These are phyloP conservation scores for Rosellinia necatrix DNA, from an alignment of 2,329 filamentous ascomycete genomes.

Conservation along the genomic window DNA sequence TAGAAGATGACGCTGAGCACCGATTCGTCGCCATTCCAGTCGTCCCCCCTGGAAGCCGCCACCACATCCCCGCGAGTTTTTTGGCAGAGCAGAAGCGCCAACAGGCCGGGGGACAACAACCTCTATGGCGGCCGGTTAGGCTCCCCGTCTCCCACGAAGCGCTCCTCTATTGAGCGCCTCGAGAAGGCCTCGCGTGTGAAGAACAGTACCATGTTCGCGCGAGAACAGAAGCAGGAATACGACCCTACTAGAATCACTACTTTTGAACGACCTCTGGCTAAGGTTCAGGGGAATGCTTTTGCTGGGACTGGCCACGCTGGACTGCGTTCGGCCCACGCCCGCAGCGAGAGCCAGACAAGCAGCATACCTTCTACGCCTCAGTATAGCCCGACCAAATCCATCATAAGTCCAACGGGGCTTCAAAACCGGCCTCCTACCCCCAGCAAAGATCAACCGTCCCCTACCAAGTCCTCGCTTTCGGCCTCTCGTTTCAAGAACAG, in stretches of 20 bases:
- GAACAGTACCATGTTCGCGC: constrained; percentile 96
- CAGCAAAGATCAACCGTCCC: constrained; percentile 74
- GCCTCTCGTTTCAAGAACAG: constrained; percentile 67
- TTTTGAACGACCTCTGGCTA: constrained; percentile 81
- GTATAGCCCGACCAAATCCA: constrained; percentile 57
- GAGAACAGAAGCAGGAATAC: constrained; percentile 91
- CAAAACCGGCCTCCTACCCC: constrained; percentile 53
- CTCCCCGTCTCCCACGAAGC: constrained; percentile 74
- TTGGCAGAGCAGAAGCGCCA: constrained; percentile 78
- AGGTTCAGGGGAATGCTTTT: constrained; percentile 74
- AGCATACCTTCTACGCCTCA: too few species aligned
- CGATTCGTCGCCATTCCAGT: constrained; percentile 84
- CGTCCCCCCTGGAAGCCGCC: constrained; percentile 71
- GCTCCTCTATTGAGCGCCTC: constrained; percentile 92
- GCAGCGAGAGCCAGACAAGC: constrained; percentile 63
- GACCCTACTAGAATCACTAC: constrained; percentile 78
- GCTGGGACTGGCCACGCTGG: constrained; percentile 60
- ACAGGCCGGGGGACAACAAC: constrained; percentile 71
- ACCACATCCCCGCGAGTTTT: constrained; percentile 82
- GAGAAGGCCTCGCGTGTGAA: constrained; percentile 94
- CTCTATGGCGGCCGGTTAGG: constrained; percentile 61
- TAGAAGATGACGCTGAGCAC: constrained; percentile 71
- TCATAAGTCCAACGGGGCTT: constrained; percentile 37
- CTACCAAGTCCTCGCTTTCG: constrained; percentile 87
- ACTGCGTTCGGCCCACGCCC: constrained; percentile 55